Evolutionary conservation across 2,329 filamentous ascomycete species (phyloP).

Genomic region (Sarocladium brachiariae): DNA sequence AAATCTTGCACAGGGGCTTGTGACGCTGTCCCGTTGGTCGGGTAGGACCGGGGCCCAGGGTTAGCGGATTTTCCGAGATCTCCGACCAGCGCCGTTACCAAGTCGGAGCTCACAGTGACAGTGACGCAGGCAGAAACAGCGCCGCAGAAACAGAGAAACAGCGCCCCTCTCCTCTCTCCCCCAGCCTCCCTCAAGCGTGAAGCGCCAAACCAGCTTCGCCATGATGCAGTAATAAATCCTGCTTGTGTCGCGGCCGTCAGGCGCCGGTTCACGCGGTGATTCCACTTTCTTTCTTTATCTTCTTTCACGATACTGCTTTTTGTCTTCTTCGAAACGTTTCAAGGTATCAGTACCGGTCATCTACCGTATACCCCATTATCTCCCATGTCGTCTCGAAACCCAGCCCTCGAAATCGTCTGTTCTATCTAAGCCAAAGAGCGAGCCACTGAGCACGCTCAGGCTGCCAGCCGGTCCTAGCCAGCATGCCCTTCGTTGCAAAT

Average conservation of each 20-base stretch:
- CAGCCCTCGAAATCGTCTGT: neutral
- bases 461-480: too few species aligned
- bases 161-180: neutral
- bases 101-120: too few species aligned
- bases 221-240: slow-evolving; percentile 1
- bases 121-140: slow-evolving; percentile 5
- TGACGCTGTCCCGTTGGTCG: slow-evolving; percentile 10
- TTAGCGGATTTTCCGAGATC: slow-evolving; percentile 12
- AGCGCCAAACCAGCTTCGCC: neutral
- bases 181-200: slow-evolving; percentile 9
- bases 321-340: neutral
- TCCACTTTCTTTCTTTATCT: too few species aligned
- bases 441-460: too few species aligned
- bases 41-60: slow-evolving; percentile 11
- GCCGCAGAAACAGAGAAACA: too few species aligned
- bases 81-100: slow-evolving; percentile 3
- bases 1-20: slow-evolving; percentile 9
- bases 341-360: too few species aligned
- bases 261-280: slow-evolving; percentile 1
- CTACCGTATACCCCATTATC: neutral
- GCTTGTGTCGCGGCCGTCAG: neutral
- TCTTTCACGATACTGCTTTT: neutral
- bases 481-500: slow-evolving; percentile 37
- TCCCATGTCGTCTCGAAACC: neutral
- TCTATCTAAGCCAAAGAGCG: neutral